Evolutionary conservation across 2,329 filamentous ascomycete genomes (phyloP), one percentile per base, ranked within the genome.

Genomic region (Thermomyces lanuginosus): DNA sequence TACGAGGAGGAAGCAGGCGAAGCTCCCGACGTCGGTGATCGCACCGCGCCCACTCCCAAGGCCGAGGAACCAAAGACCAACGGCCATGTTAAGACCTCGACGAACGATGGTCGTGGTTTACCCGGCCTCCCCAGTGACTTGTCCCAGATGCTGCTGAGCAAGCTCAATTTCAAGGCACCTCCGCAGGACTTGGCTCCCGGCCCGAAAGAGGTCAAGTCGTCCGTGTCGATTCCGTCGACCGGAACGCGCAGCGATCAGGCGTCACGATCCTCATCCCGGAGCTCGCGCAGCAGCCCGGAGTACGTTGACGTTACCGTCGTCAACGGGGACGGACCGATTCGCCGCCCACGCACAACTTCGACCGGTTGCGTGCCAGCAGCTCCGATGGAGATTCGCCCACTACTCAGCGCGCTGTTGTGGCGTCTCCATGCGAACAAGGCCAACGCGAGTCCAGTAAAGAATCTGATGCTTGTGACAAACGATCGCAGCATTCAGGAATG

Each of bases 91-190:
- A 40, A 43, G 12, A 26, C 39, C 11, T 26, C 29, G 22, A 38
- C 39, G 36, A 44, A 34, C 27, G 51, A 56, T 13, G 31, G 22
- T 6, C 31, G 15, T 19, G 31, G 31, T 3, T 20, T 33, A 16
- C 31, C 31, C 6, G 31, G 31, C 5, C 11, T 33, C 8, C 24
- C 31, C 5, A 33, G 31, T 11, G 55, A 58, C 30, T 35, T 61
- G 28, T 60, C 57, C 22, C 57, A 59, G 37, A 56, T 60, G 50
- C 49, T 61, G 28, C 45, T 61, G 24, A 58, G 48, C 45, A 59
- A 57, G 37, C 35, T 60, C 32, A 61, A 60, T 34, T 59, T 61
- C 39, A 56, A 57, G 36, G 54, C 53, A 29, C 31, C 31, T 1
- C 49, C 55, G 9, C 38, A 46, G 9, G 50, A n/a, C n/a, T n/a